Evolutionary conservation across 1,284 basidiomycete genomes (phyloP), one percentile per base, ranked within the genome.

Genomic region (Leccinum pachyderme): DNA sequence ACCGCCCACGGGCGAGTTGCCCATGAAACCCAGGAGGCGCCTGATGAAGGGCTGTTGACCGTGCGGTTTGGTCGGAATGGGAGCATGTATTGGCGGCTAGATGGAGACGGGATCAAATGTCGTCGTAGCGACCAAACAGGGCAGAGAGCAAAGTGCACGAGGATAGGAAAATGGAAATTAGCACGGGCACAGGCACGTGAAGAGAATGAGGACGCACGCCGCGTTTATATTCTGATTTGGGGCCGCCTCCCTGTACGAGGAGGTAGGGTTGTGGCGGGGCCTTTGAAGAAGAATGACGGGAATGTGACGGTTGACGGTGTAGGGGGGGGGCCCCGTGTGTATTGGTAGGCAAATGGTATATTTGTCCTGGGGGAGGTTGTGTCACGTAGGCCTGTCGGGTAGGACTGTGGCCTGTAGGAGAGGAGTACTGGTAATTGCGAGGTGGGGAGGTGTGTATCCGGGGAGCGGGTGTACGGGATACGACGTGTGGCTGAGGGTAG

Each of bases 201-300:
- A 29, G 37, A 49, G 49, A 50, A 50, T 24, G 47, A 37, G 52
- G 52, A 68, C 70, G 66, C 37, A 69, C 70, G 8, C 67, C 67
- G 32, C 55, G 70, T 49, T 67, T 71, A 43, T 72, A 69, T 45
- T 71, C 69, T 51, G 65, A 64, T 44, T 59, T 70, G 46, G 68
- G 68, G 12, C 66, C 64, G 33, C 64, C 68, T 31, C 66, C 47
- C 22, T 55, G 59, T 33, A 68, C 68, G 51, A 67, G 47, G 45
- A 68, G 59, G 25, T 67, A 70, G 48, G 68, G 61, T 46, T 68
- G 65, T 41, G 66, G 49, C 24, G 60, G 60, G 18, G 51, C 54
- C 39, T 65, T 70, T 22, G 66, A 59, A 2, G 66, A 59, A 2
- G 66, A 49, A 7, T 65, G 56, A 7, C 65, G 65, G 15, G 63